Percentiles rank a stretch among this genome's conserved stretches.
Conservation (phyloP, 768 basidiomycete genomes). For the Pisolithus albus region DNA sequence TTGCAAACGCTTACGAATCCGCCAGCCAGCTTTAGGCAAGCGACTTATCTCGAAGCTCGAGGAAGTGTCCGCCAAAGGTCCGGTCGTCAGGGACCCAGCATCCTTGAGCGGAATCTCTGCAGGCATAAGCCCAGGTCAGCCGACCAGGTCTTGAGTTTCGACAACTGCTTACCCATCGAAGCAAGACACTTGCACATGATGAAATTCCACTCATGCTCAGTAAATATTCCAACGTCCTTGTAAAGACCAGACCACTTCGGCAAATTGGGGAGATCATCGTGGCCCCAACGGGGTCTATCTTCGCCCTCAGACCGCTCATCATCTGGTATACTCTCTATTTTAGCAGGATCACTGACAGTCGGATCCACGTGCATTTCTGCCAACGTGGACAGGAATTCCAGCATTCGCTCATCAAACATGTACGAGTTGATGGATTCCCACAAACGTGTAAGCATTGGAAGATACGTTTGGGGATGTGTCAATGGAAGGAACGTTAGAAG, state of each 20-base stretch:
- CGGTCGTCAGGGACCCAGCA: constrained; percentile 67
- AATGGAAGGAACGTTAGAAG: constrained; percentile 74
- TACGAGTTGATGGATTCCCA: constrained; percentile 78
- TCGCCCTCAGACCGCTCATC: constrained; percentile 48
- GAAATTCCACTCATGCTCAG: constrained; percentile 73
- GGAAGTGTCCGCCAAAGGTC: constrained; percentile 49
- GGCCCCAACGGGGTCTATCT: constrained; percentile 47
- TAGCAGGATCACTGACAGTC: constrained; percentile 64
- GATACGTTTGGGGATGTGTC: constrained; percentile 55
- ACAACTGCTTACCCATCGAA: constrained; percentile 54
- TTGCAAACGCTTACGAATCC: constrained; percentile 39
- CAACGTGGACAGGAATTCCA: constrained; percentile 64
- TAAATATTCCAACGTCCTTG: constrained; percentile 87
- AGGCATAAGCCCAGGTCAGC: constrained; percentile 1
- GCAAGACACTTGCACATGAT: constrained; percentile 77
- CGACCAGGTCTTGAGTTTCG: constrained; percentile 1
- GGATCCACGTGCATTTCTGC: constrained; percentile 75
- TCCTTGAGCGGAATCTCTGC: constrained; percentile 69
- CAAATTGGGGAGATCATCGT: neutral
- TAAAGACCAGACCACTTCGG: neutral
- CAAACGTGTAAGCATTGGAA: constrained; percentile 64
- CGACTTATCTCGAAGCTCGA: constrained; percentile 32
- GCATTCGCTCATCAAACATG: constrained; percentile 64
- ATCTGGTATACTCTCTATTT: constrained; percentile 53
- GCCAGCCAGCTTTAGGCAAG: constrained; percentile 47